Evolutionary conservation across 225 moss, liverwort and hornwort genomes (phyloP).

Genomic region (Neckera pumila): DNA sequence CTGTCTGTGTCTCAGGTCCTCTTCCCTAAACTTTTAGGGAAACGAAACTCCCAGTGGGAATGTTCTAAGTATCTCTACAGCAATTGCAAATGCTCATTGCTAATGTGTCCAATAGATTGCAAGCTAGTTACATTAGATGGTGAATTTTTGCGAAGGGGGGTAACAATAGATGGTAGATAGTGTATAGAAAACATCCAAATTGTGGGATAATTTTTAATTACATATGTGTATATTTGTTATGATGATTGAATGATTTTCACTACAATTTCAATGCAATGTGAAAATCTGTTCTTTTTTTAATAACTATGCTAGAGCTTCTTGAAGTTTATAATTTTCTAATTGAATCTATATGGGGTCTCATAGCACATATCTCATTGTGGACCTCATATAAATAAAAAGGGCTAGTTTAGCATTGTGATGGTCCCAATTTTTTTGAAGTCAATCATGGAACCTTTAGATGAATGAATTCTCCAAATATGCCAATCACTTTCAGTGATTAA

Average conservation of each 20-base stretch:
- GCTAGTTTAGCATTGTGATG: neutral
- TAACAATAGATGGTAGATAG: neutral
- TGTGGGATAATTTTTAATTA: neutral
- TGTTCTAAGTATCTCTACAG: neutral
- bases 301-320: neutral
- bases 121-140: neutral
- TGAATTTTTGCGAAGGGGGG: neutral
- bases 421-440: neutral
- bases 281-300: fast-evolving
- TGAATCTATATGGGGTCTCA: neutral
- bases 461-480: neutral
- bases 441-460: fast-evolving
- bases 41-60: no score
- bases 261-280: neutral
- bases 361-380: neutral
- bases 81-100: neutral
- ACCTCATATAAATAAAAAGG: fast-evolving
- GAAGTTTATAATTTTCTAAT: neutral
- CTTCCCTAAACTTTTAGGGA: no score
- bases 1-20: no score
- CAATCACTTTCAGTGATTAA: neutral
- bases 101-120: neutral
- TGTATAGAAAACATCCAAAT: neutral
- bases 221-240: neutral
- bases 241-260: neutral